Base-by-base conservation (phyloP, 2,329 filamentous ascomycete species). In the Dothidotthia symphoricarpi region DNA sequence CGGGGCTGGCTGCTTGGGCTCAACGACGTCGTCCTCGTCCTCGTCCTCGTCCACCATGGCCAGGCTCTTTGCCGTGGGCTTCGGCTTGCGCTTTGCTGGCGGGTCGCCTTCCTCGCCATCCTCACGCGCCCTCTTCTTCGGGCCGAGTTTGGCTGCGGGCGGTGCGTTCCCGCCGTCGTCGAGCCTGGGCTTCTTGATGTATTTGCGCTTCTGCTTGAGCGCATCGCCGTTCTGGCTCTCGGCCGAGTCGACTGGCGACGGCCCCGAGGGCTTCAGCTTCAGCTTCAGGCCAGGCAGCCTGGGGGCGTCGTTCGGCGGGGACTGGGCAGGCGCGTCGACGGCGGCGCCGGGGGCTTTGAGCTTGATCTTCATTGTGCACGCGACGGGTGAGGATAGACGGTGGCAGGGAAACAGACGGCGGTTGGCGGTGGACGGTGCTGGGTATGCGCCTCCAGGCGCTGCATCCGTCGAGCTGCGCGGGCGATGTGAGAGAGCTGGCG, bases 151-250 rank as follows among this genome's bases (percentile, higher is more conserved):
- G 48, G 45, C 40, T 16, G 51, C 31, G 3, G 44, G 37, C 10
- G 60, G 32, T 10, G 53, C 46, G 28, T 60, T 49, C 25, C 57
- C 59, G 39, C 53, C 49, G 16, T 57, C 57, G 36, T 63, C 64
- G 24, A 47, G 36, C 41, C 66, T 67, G 29, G 57, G 43, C 45
- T 71, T 71, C 55, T 67, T 69, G 26, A 54, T 66, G 52, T 70
- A 70, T 33, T 69, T 65, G 39, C 69, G 67, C 59, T 72, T 71
- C 34, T 55, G 57, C 45, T 69, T 55, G 48, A 57, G 48, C n/a
- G 55, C 40, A 68, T 45, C 69, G 58, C 59, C 39, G 19, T 66
- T 59, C 50, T 41, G 52, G 51, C 37, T 24, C 12, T 48, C 61
- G 9, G 39, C 37, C 10, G 25, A 11, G 12, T 57, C 57, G 35